A percentile compares a stretch with the other conserved stretches of the same genome.
phyloP scores from a whole-genome alignment of 129 eudicot species.

The Pulicaria dysenterica region DNA sequence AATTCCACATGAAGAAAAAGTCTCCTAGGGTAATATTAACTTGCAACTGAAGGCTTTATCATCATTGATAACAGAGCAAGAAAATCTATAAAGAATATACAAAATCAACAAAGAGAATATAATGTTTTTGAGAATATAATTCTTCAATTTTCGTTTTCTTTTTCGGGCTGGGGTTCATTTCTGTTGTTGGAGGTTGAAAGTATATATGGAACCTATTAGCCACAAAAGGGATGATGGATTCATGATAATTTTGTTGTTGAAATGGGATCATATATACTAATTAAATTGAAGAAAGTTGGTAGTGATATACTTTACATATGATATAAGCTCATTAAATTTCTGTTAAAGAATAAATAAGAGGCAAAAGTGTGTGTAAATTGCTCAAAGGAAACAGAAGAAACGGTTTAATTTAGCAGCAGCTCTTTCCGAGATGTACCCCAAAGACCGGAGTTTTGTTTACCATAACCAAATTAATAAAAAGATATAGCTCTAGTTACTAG shows the following conservation, averaged over 20 bases:
- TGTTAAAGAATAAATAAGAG: background rate
- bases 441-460: background rate
- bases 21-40: background rate
- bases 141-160: no score
- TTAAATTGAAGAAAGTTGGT: background rate
- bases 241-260: constrained; percentile 26
- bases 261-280: constrained; percentile 3
- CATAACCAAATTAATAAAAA: no score
- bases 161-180: no score
- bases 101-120: constrained; percentile 4
- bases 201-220: constrained; percentile 20
- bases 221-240: constrained; percentile 13
- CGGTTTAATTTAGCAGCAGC: background rate
- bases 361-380: background rate
- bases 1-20: constrained; percentile 23
- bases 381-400: background rate
- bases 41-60: constrained; percentile 1
- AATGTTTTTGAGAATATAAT: no score
- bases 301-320: constrained; percentile 18
- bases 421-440: no score
- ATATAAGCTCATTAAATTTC: background rate
- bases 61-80: background rate
- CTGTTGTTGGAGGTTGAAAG: no score
- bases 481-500: no score
- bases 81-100: background rate